These are phyloP conservation scores for Parmales sp. DNA, from an alignment of 108 stramenopile genomes.

Conservation along the genomic window DNA sequence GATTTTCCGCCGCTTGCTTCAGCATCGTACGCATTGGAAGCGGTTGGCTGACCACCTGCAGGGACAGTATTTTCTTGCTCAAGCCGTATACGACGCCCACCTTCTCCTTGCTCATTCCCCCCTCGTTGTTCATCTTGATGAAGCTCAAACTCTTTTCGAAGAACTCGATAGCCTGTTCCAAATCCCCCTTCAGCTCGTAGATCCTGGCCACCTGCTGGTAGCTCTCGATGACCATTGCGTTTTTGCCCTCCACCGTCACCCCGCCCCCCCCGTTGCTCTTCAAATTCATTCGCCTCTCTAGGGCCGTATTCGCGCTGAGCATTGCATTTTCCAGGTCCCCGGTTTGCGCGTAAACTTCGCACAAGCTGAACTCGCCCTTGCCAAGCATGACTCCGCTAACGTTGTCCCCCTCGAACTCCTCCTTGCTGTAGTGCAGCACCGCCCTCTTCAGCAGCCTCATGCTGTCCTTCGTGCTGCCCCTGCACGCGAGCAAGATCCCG, in stretches of 20 bases:
- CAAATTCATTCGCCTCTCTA: not conserved
- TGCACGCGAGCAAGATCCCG: slow-evolving; percentile 1
- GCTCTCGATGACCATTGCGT: slow-evolving; percentile 5
- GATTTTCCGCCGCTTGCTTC: not conserved
- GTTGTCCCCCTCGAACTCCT: not conserved
- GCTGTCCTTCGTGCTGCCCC: not conserved
- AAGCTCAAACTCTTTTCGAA: not conserved
- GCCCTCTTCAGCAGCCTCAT: not conserved
- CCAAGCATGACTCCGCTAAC: not conserved
- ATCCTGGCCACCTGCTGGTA: slow-evolving; percentile 8
- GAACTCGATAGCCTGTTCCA: not conserved
- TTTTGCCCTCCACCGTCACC: no score
- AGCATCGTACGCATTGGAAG: not conserved
- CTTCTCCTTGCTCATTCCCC: not conserved
- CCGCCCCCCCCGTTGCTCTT: slow-evolving; percentile 11
- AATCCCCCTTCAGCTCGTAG: not conserved
- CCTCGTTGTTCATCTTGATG: not conserved
- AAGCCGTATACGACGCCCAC: not conserved
- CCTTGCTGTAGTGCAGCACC: not conserved
- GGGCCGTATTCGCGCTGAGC: not conserved
- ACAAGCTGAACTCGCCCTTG: not conserved
- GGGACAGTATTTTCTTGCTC: not conserved
- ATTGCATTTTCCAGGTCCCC: not conserved
- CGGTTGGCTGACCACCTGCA: not conserved
- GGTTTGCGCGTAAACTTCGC: not conserved